Base-by-base conservation (phyloP, 371 early-diverging fungal species). In the Mortierella sp. region DNA sequence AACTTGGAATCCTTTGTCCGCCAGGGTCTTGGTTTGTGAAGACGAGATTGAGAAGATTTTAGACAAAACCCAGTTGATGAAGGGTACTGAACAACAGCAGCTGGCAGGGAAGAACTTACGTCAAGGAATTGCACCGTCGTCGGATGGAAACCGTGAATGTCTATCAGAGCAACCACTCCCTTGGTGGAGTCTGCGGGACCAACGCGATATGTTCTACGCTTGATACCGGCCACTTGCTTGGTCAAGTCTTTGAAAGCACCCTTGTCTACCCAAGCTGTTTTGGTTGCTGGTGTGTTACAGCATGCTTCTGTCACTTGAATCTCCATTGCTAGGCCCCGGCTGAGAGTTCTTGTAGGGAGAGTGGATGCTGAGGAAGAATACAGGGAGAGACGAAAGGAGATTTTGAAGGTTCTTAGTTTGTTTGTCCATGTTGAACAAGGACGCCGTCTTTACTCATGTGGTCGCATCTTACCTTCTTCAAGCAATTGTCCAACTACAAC, bases 101-200 rank as follows among this genome's bases (percentile, higher is more conserved):
- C 12, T 21, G 12, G 7, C 19, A 34, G 7, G 19, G 0, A 22
- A 28, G 29, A 3, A 29, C 60, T 21, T 63, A 74, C 74, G 31
- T 76, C 77, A 46, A 61, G 65, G 62, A 76, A 76, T 65, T 69
- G 69, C 52, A 24, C 21, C 25, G 57, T 49, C 24, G 77, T 76
- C 19, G 69, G 69, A 21, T 64, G 70, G 51, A 54, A 57, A n/a
- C 45, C 60, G 54, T 69, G 69, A 59, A 76, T 69, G 25, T 76
- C 77, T 31, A 69, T 69, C 41, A 76, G 52, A 47, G 70, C 70
- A 21, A 76, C 40, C 43, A 76, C 17, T 17, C 77, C 77, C 10
- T 69, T 69, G 66, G 68, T 76, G 21, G 77, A 63, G 31, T 69
- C 65, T 59, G 64, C 69, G 52, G 77, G 70, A 31, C 77, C 77